Percentiles rank a stretch among this genome's conserved stretches.
These are phyloP conservation scores for Phytophthora multivora DNA, from an alignment of 352 stramenopile species.

Conservation along the genomic window DNA sequence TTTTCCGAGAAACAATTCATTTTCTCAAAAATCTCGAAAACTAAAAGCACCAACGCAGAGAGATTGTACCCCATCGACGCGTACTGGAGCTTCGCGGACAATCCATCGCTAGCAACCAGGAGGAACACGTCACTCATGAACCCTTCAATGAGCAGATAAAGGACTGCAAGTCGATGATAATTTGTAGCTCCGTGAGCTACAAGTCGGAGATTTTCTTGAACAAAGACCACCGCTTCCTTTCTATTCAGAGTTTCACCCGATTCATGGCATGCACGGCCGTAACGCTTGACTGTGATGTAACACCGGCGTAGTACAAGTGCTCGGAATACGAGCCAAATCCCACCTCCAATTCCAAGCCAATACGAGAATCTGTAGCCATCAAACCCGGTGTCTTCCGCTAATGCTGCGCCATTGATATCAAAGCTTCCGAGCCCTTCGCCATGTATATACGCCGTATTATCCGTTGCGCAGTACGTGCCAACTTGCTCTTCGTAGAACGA, in stretches of 20 bases:
- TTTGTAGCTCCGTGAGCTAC: constrained; percentile 12
- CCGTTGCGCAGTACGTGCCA: constrained; percentile 12
- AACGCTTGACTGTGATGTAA: constrained; percentile 11
- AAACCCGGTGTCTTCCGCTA: constrained; percentile 2
- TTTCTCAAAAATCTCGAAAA: constrained; percentile 29
- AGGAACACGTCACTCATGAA: constrained; percentile 36
- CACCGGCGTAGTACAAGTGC: constrained; percentile 3
- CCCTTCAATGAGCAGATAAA: constrained; percentile 29
- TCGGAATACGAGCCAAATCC: constrained; percentile 8
- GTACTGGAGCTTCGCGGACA: constrained; percentile 20
- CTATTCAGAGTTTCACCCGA: neutral
- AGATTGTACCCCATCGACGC: constrained; percentile 35
- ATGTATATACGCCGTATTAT: constrained; percentile 20
- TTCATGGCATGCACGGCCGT: constrained; percentile 1
- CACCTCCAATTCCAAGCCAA: constrained; percentile 8
- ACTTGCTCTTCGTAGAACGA: constrained; percentile 17
- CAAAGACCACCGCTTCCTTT: constrained; percentile 13
- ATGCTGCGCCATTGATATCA: constrained; percentile 10
- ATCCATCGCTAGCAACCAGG: constrained; percentile 19
- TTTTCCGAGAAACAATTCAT: constrained; percentile 11
- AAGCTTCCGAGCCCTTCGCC: constrained; percentile 7
- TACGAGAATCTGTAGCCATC: constrained; percentile 10
- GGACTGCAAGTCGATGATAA: constrained; percentile 12
- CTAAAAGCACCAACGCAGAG: constrained; percentile 20
- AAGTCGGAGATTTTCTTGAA: constrained; percentile 18